Percentiles rank a stretch among this genome's conserved stretches.
Conservation (phyloP, 768 basidiomycete genomes). For the Auriscalpium orientale region DNA sequence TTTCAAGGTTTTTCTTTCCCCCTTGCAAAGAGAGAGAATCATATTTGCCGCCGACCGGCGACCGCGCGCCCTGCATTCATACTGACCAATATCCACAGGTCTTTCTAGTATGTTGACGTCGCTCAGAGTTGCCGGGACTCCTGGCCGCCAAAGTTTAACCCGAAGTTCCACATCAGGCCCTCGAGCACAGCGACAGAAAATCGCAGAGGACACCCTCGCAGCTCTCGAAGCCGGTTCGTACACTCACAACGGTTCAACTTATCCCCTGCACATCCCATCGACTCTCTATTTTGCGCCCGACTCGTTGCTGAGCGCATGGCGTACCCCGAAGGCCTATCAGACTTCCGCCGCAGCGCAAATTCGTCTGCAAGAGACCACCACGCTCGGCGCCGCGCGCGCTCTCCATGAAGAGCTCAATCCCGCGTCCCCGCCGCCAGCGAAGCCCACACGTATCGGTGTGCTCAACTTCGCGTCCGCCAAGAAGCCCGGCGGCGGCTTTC, state of each 20-base stretch:
- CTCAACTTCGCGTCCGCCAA: slow-evolving; percentile 76
- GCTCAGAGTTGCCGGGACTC: not conserved
- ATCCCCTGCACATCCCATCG: slow-evolving; percentile 29
- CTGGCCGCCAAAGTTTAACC: not conserved
- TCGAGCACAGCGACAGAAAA: slow-evolving; percentile 10
- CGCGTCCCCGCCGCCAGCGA: slow-evolving; percentile 10
- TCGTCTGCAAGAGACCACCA: slow-evolving; percentile 53
- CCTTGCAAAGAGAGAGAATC: too few relatives aligned
- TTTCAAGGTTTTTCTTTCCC: too few relatives aligned
- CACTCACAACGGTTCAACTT: slow-evolving; percentile 19
- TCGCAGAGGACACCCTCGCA: slow-evolving; percentile 45
- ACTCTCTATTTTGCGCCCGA: slow-evolving; percentile 45
- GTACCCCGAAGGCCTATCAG: slow-evolving; percentile 9
- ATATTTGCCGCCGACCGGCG: too few relatives aligned
- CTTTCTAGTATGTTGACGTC: not conserved
- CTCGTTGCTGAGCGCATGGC: slow-evolving; percentile 42
- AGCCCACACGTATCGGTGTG: slow-evolving; percentile 41
- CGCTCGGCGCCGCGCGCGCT: slow-evolving; percentile 51
- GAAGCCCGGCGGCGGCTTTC: slow-evolving; percentile 71
- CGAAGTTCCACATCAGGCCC: not conserved
- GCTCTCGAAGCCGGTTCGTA: slow-evolving; percentile 42
- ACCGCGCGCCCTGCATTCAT: too few relatives aligned
- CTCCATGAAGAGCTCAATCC: slow-evolving; percentile 15
- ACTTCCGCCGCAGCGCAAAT: slow-evolving; percentile 20
- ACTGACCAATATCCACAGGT: too few relatives aligned